Base-by-base conservation (phyloP, 139 green algal species). In the Volvox reticuliferus region DNA sequence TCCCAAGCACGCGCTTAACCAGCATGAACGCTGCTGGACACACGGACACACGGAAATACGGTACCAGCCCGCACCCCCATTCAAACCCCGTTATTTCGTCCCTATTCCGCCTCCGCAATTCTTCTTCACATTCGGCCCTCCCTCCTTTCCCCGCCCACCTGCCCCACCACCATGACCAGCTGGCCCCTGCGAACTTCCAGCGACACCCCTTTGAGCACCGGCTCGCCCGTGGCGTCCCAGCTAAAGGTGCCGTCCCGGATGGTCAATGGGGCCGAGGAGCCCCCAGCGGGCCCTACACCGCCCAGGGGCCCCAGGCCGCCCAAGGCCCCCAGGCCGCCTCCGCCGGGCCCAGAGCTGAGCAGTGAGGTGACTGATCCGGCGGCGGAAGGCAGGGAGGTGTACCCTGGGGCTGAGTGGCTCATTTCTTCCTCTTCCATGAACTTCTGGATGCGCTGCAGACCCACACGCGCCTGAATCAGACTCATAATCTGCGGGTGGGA, bases 341-440 rank as follows among this genome's bases (percentile, higher is more conserved):
- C 81, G 30, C 81, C 55, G n/a, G 61, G n/a, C 28, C 19, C n/a
- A 35, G 33, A 22, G 30, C 17, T 24, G 63, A 79, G 63, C 63
- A 88, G 82, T 2, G 65, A 63, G 20, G 82, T 79, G 63, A 22
- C 24, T 33, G 24, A 61, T 55, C 76, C 55, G n/a, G 36, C n/a
- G 20, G 55, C 61, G 50, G 32, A 37, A 28, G 87, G 86, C 30
- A 82, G 28, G 50, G 55, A 77, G 37, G 86, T 85, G 75, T 85
- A 90, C 2, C 75, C 86, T 30, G 86, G 73, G 12, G 33, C 89
- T 2, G 36, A 69, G 68, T 89, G 83, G 65, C 67, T 75, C 93
- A 97, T 95, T 81, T 98, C 96, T 32, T 96, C 93, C 6, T 89
- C 79, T 77, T 97, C 91, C 92, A 98, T 93, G 87, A 97, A 98